Conservation (phyloP, 495 filamentous ascomycete species). For the Xylaria cubensis region DNA sequence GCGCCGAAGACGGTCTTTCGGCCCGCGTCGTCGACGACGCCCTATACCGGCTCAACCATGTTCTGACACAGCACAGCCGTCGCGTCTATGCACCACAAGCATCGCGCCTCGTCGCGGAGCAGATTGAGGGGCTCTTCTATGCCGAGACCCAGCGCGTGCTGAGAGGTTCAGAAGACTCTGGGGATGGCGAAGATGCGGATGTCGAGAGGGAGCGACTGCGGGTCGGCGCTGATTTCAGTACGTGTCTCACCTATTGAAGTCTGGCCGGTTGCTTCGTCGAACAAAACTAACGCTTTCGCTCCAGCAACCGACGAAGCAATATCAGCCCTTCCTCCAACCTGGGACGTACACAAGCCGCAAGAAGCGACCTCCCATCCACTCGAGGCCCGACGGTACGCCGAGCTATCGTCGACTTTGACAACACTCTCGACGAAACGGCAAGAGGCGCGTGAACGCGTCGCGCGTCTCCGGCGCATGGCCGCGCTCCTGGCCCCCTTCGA, state of each 20-base stretch:
- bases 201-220: slow-evolving; percentile 41
- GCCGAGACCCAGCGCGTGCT: slow-evolving; percentile 51
- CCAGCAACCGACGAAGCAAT: slow-evolving; percentile 52
- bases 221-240: slow-evolving; percentile 49
- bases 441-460: slow-evolving; percentile 60
- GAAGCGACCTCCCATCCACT: slow-evolving; percentile 41
- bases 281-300: background rate
- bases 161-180: slow-evolving; percentile 34
- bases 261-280: too few species aligned
- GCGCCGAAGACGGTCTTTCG: slow-evolving; percentile 60
- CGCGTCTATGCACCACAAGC: slow-evolving; percentile 77
- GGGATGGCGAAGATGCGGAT: slow-evolving; percentile 46
- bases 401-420: slow-evolving; percentile 58
- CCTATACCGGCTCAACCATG: slow-evolving; percentile 65
- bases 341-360: slow-evolving; percentile 41
- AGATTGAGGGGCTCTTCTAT: slow-evolving; percentile 78
- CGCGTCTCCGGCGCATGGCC: slow-evolving; percentile 62
- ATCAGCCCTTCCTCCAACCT: slow-evolving; percentile 50
- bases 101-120: slow-evolving; percentile 79
- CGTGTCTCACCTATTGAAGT: background rate
- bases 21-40: slow-evolving; percentile 57
- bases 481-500: slow-evolving; percentile 65
- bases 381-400: slow-evolving; percentile 58
- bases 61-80: slow-evolving; percentile 71
- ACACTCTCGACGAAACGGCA: slow-evolving; percentile 60